These are phyloP conservation scores for Thuidium tamariscinum DNA, from an alignment of 225 moss, liverwort and hornwort species.

Conservation along the genomic window DNA sequence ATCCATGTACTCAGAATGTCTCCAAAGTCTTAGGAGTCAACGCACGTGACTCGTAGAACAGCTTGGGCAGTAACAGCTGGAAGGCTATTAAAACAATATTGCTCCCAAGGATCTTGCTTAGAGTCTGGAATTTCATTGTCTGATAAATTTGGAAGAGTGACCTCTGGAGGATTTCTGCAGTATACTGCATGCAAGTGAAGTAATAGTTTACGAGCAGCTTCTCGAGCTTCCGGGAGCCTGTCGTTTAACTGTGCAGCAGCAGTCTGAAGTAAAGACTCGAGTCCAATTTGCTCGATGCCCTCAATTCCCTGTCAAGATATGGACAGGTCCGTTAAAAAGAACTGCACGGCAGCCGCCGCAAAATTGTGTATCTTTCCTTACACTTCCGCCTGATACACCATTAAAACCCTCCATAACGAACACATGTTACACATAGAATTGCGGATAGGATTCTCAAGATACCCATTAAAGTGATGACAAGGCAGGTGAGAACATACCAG, in stretches of 20 bases:
- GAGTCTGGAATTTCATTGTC: conserved; percentile 16
- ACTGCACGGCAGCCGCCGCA: not conserved
- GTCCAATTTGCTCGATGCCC: conserved; percentile 67
- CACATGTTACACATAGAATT: not conserved
- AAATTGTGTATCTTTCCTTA: not conserved
- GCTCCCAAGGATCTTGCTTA: conserved; percentile 75
- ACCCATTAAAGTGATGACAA: not conserved
- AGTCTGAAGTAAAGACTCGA: conserved; percentile 66
- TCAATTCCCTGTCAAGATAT: conserved; percentile 53
- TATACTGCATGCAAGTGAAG: conserved; percentile 81
- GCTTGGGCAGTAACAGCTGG: conserved; percentile 90
- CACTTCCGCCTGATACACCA: not conserved
- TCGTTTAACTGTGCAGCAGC: conserved; percentile 93
- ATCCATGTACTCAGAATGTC: not conserved
- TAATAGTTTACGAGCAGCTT: conserved; percentile 88
- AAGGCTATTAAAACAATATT: conserved; percentile 76
- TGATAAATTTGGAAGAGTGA: not conserved
- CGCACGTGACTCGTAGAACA: conserved; percentile 84
- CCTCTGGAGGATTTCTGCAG: conserved; percentile 37
- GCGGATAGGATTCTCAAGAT: not conserved
- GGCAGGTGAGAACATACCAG: conserved; percentile 35
- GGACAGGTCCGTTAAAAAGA: not conserved
- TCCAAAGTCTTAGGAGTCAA: conserved; percentile 31
- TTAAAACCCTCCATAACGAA: not conserved
- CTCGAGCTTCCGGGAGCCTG: conserved; percentile 94